phyloP scores from a whole-genome alignment of 345 rosid species.

The Populus tremula region DNA sequence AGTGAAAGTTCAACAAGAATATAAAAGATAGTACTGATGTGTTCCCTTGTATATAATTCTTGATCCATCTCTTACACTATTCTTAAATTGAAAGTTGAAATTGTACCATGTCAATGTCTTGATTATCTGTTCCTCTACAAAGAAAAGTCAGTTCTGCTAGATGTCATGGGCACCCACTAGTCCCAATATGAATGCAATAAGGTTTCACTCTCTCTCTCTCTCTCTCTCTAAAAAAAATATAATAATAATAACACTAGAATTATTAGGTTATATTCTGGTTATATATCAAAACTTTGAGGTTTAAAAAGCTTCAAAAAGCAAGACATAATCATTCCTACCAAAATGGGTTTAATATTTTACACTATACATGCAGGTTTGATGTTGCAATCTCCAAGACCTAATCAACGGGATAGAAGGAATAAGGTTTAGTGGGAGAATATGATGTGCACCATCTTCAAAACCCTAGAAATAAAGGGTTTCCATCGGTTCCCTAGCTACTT shows the following conservation, averaged over 20 bases:
- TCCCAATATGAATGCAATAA: slow-evolving; percentile 20
- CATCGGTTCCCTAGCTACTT: slow-evolving; percentile 1
- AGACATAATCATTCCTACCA: slow-evolving; percentile 28
- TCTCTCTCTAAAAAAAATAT: not conserved
- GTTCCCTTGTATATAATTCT: not conserved
- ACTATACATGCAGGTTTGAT: slow-evolving; percentile 12
- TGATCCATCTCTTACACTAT: too few relatives aligned
- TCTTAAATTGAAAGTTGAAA: not conserved
- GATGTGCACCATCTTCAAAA: slow-evolving; percentile 22
- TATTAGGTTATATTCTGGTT: slow-evolving; percentile 16
- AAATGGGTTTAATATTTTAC: slow-evolving; percentile 17
- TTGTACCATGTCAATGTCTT: slow-evolving; percentile 9
- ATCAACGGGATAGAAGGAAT: slow-evolving; percentile 8
- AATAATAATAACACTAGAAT: slow-evolving; percentile 1
- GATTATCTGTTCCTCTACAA: slow-evolving; percentile 7
- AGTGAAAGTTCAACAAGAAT: not conserved
- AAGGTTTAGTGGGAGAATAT: slow-evolving; percentile 21
- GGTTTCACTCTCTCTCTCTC: not conserved
- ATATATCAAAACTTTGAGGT: slow-evolving; percentile 1
- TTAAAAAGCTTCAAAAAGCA: slow-evolving; percentile 22
- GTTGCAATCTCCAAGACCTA: slow-evolving; percentile 26
- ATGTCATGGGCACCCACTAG: slow-evolving; percentile 24
- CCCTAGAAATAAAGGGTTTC: slow-evolving; percentile 15
- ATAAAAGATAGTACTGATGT: not conserved
- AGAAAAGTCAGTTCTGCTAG: slow-evolving; percentile 5